phyloP scores from a whole-genome alignment of 345 rosid genomes.

The Populus ilicifolia region DNA sequence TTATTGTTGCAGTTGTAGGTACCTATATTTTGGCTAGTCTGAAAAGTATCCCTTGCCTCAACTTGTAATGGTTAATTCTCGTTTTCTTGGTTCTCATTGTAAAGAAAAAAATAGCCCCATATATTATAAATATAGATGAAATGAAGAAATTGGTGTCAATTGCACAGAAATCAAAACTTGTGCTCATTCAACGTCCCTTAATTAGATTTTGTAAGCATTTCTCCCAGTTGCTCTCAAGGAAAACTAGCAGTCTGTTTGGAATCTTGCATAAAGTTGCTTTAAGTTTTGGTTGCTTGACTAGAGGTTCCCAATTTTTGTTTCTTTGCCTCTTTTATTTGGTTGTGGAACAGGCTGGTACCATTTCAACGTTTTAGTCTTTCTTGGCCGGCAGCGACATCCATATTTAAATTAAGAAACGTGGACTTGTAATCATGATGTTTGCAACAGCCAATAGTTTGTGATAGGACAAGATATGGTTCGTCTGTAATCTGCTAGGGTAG shows the following conservation, averaged over 20 bases:
- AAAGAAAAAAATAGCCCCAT: slow-evolving; percentile 25
- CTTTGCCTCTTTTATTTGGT: neutral
- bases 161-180: neutral
- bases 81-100: slow-evolving; percentile 10
- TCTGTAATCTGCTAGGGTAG: neutral
- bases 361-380: neutral
- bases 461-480: neutral
- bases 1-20: slow-evolving; percentile 12
- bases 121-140: slow-evolving; percentile 19
- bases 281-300: neutral
- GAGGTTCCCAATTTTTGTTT: slow-evolving; percentile 15
- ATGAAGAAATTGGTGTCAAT: slow-evolving; percentile 8
- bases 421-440: neutral
- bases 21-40: slow-evolving; percentile 10
- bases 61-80: neutral
- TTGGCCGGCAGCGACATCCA: neutral
- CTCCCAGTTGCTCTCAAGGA: neutral
- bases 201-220: neutral
- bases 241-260: slow-evolving; percentile 1
- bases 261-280: neutral
- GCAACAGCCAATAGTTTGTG: neutral
- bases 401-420: neutral
- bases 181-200: neutral
- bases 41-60: slow-evolving; percentile 10
- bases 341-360: neutral